Conservation (phyloP, 1,284 basidiomycete genomes). For the Trichosporon sp. region DNA sequence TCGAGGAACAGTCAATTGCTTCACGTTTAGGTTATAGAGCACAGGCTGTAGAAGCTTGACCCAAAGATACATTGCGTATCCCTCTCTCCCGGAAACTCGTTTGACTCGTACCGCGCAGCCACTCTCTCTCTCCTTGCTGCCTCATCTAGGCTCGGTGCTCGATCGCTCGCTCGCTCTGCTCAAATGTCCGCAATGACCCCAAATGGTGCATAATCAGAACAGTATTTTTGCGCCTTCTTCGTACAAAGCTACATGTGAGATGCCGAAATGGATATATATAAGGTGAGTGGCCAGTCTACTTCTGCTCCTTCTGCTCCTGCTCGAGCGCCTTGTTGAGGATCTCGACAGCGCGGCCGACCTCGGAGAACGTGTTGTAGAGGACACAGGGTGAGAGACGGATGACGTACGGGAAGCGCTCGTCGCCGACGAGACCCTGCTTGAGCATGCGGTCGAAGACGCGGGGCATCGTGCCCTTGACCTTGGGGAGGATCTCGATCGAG, state of each 20-base stretch:
- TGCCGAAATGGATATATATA: neutral
- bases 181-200: neutral
- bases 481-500: slow-evolving; percentile 73
- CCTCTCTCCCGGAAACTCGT: neutral
- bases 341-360: slow-evolving; percentile 70
- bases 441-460: slow-evolving; percentile 67
- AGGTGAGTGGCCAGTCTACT: slow-evolving; percentile 15
- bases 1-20: neutral
- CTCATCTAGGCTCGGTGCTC: neutral
- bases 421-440: slow-evolving; percentile 77
- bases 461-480: slow-evolving; percentile 67
- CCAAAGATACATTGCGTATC: neutral
- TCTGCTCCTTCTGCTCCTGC: slow-evolving; percentile 37
- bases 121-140: neutral
- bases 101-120: no score
- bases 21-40: neutral
- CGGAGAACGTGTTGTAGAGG: slow-evolving; percentile 77
- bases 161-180: no score
- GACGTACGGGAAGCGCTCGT: slow-evolving; percentile 85
- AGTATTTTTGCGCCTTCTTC: neutral
- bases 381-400: slow-evolving; percentile 82
- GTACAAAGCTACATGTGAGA: slow-evolving; percentile 13
- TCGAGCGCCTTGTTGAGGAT: slow-evolving; percentile 63
- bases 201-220: slow-evolving; percentile 8
- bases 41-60: neutral